These are phyloP conservation scores for Nannochloropsis gaditana DNA, from an alignment of 108 stramenopile species.

Conservation along the genomic window DNA sequence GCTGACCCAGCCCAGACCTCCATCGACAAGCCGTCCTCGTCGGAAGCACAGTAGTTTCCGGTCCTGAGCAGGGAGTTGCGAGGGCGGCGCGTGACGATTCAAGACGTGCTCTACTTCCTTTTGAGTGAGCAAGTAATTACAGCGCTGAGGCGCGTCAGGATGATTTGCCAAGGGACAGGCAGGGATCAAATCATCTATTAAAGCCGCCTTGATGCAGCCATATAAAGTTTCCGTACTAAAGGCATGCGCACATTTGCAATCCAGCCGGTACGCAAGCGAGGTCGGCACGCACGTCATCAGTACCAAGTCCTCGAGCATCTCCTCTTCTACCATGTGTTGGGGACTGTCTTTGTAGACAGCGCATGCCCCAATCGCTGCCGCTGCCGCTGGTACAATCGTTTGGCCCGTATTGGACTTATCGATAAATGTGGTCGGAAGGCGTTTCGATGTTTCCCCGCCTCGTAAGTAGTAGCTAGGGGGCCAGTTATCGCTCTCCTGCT, in stretches of 20 bases:
- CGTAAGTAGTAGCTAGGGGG: too few relatives aligned
- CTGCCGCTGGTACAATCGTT: neutral
- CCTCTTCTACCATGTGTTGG: neutral
- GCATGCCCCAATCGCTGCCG: neutral
- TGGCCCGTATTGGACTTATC: too few relatives aligned
- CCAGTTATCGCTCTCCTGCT: too few relatives aligned
- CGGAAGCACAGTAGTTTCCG: neutral
- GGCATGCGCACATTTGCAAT: neutral
- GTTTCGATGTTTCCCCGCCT: too few relatives aligned
- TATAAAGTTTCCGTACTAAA: conserved; percentile 5
- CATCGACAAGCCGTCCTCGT: neutral
- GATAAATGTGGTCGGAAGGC: too few relatives aligned
- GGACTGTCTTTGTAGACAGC: neutral
- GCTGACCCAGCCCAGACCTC: neutral
- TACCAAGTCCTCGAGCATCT: neutral
- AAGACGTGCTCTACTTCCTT: neutral
- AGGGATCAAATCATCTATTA: conserved; percentile 17
- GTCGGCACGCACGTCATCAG: neutral
- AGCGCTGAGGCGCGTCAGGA: neutral
- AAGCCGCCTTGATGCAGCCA: neutral
- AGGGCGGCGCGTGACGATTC: neutral
- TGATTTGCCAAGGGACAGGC: conserved; percentile 2
- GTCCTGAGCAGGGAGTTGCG: neutral
- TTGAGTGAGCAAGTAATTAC: neutral
- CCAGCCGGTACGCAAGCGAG: neutral